Evolutionary conservation across 805 yeast species (phyloP).

Genomic region (Saccharomycopsis sp.): DNA sequence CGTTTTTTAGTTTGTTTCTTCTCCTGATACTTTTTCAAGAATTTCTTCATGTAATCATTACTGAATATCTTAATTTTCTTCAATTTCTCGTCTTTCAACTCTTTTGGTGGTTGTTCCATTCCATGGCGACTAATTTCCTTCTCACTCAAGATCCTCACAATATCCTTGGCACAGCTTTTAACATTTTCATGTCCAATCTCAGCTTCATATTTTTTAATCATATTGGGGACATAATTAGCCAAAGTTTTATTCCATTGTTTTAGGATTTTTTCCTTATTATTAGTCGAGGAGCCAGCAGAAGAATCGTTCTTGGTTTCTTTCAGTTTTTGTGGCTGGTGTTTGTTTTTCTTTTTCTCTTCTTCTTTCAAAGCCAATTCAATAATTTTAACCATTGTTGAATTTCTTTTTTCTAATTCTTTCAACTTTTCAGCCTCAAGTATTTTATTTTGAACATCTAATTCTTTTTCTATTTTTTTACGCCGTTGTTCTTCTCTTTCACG

Average conservation of each 20-base stretch:
- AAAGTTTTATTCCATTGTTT: slow-evolving; percentile 37
- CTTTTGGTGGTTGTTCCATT: slow-evolving; percentile 41
- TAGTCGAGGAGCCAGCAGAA: no score
- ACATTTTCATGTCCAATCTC: slow-evolving; percentile 66
- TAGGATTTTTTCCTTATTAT: neutral
- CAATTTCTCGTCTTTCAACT: slow-evolving; percentile 56
- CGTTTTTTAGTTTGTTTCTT: neutral
- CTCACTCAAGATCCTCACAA: slow-evolving; percentile 55
- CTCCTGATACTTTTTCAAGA: slow-evolving; percentile 22
- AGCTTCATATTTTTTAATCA: slow-evolving; percentile 56
- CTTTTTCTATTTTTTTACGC: slow-evolving; percentile 27
- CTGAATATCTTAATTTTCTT: slow-evolving; percentile 63
- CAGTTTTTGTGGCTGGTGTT: slow-evolving; percentile 21
- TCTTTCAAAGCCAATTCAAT: slow-evolving; percentile 34
- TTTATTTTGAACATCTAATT: slow-evolving; percentile 27
- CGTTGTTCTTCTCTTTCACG: slow-evolving; percentile 21
- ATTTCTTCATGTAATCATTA: slow-evolving; percentile 60
- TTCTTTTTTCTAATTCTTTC: slow-evolving; percentile 27
- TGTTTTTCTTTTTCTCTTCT: slow-evolving; percentile 26
- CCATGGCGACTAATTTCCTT: slow-evolving; percentile 55
- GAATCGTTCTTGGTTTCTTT: neutral
- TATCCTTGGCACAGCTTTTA: slow-evolving; percentile 74
- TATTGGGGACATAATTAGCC: slow-evolving; percentile 74
- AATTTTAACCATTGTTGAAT: slow-evolving; percentile 30
- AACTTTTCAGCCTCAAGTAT: slow-evolving; percentile 26